Evolutionary conservation across 768 basidiomycete genomes (phyloP).

Genomic region (Naganishia randhawae): DNA sequence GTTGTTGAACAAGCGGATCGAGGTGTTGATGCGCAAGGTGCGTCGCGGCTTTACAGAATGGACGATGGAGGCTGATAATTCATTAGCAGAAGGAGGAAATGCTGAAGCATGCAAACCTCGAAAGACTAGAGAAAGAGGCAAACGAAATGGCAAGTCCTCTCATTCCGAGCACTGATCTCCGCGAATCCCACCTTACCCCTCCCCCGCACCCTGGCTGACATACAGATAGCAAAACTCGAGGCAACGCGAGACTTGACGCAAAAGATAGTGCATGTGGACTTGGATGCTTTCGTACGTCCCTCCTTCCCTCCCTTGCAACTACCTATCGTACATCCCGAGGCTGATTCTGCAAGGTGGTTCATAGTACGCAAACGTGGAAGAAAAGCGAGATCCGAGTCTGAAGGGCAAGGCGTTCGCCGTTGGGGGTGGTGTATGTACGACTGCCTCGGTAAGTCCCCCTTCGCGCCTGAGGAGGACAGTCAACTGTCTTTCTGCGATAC

Average conservation of each 20-base stretch:
- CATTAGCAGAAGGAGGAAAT: slow-evolving; percentile 52
- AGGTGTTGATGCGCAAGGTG: slow-evolving; percentile 60
- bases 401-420: slow-evolving; percentile 59
- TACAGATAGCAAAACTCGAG: slow-evolving; percentile 65
- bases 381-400: slow-evolving; percentile 39
- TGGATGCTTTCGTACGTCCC: slow-evolving; percentile 70
- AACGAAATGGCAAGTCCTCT: slow-evolving; percentile 64
- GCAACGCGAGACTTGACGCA: slow-evolving; percentile 71
- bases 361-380: slow-evolving; percentile 53
- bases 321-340: too few species aligned
- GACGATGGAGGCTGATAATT: slow-evolving; percentile 57
- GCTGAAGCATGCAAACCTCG: slow-evolving; percentile 50
- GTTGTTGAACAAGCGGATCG: slow-evolving; percentile 72
- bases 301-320: slow-evolving; percentile 23
- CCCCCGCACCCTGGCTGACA: slow-evolving; percentile 9
- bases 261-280: slow-evolving; percentile 87
- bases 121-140: slow-evolving; percentile 61
- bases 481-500: too few species aligned
- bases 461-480: not conserved
- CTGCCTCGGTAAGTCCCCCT: slow-evolving; percentile 56
- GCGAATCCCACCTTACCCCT: not conserved
- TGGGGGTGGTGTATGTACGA: slow-evolving; percentile 75
- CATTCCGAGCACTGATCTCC: not conserved
- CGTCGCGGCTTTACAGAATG: slow-evolving; percentile 10
- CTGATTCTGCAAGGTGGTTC: slow-evolving; percentile 55